Base-by-base conservation (phyloP, 2,329 filamentous ascomycete genomes). In the Passalora sequoiae region DNA sequence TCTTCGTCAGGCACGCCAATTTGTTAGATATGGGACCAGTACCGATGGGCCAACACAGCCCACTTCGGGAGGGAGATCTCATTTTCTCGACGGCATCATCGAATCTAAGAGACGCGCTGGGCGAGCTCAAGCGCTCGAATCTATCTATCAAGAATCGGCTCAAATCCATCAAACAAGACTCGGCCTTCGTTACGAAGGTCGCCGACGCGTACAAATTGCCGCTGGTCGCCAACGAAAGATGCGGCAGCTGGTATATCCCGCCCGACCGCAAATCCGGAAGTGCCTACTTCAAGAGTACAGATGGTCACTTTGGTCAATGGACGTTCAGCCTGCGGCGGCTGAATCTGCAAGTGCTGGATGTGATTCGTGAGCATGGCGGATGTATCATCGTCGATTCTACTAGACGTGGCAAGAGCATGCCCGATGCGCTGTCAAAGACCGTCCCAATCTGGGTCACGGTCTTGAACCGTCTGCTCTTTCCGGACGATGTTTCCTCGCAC, bases 271-370 rank as follows among this genome's bases (percentile, higher is more conserved):
- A 91, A 66, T 68, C 62, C 1, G 85, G 78, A 22, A 89, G 85
- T 53, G 86, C 84, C 22, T 98, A 97, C 67, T 98, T 97, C 69
- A 98, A 98, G 73, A 94, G 87, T 67, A 98, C 92, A 2, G 92
- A 98, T 68, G 92, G 92, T 1, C 92, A 98, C 64, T 81, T 82
- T 40, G 83, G 86, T 6, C 82, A 94, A 60, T 98, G 92, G 92
- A 78, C 82, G 49, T 95, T 97, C 61, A 95, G 86, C 66, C 77
- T 83, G 16, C 72, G 92, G 50, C 75, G 92, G 52, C 67, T 97
- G 59, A 98, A 98, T 62, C 62, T 95, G 57, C 86, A 94, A 52
- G 62, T 97, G 12, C 64, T 96, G 38, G 74, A 81, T 24, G 59
- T 89, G 29, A 74, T 91, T 42, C 80, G 76, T 48, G 59, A 69